phyloP scores from a whole-genome alignment of 139 green algal genomes.

The Micromonas pusilla region DNA sequence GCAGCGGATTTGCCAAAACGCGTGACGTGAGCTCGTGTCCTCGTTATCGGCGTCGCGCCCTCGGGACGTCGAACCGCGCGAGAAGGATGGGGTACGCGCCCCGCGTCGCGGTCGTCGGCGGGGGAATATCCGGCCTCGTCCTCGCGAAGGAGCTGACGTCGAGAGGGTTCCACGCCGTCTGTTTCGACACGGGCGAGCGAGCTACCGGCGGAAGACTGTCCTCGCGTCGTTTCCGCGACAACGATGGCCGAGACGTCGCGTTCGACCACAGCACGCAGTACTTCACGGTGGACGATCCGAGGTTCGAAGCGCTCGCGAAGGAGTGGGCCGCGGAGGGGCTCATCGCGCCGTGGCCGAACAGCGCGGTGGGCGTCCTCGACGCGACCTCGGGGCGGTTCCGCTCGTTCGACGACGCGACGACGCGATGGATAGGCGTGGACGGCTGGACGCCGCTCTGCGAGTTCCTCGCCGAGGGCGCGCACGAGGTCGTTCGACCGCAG shows the following conservation, averaged over 20 bases:
- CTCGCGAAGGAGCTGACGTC: not conserved
- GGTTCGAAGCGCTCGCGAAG: not conserved
- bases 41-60: not conserved
- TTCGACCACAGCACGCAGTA: constrained; percentile 67
- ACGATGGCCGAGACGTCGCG: constrained; percentile 24
- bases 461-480: constrained; percentile 38
- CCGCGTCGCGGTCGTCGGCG: constrained; percentile 7
- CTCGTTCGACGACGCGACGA: constrained; percentile 13
- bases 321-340: constrained; percentile 3
- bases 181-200: constrained; percentile 27
- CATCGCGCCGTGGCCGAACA: constrained; percentile 37
- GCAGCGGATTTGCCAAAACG: no score
- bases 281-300: constrained; percentile 46
- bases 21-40: no score
- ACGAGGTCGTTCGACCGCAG: constrained; percentile 43
- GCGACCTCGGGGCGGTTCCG: constrained; percentile 38
- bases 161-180: not conserved
- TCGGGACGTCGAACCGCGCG: not conserved
- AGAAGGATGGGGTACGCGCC: not conserved
- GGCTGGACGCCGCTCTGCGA: constrained; percentile 57
- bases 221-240: constrained; percentile 2
- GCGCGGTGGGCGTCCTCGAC: constrained; percentile 46
- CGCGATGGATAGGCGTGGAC: constrained; percentile 41
- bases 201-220: constrained; percentile 25
- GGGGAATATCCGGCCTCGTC: constrained; percentile 9